Evolutionary conservation across 208 protist genomes (phyloP).

Genomic region (Trypanosoma theileri): DNA sequence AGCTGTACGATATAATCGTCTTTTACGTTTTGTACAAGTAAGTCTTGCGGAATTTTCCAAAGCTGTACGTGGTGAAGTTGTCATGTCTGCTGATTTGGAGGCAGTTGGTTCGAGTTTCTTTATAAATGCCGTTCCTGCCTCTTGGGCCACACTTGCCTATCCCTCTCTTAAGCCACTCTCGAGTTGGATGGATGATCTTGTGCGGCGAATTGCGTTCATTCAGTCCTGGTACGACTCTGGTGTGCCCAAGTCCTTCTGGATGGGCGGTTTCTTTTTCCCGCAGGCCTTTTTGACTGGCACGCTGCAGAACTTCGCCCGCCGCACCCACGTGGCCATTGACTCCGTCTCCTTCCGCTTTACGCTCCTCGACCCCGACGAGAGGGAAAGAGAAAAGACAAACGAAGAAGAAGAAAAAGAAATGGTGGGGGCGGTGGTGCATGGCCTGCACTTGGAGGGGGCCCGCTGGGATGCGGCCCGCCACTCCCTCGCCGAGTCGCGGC

Average conservation of each 20-base stretch:
- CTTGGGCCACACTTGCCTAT: slow-evolving; percentile 91
- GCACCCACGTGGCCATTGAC: slow-evolving; percentile 94
- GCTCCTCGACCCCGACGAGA: slow-evolving; percentile 37
- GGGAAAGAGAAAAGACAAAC: too few relatives aligned
- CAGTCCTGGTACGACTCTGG: slow-evolving; percentile 88
- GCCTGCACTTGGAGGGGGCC: slow-evolving; percentile 96
- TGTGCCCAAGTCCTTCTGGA: slow-evolving; percentile 90
- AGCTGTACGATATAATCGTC: slow-evolving; percentile 93
- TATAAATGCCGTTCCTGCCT: slow-evolving; percentile 93
- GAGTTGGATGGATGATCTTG: slow-evolving; percentile 96
- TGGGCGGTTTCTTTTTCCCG: slow-evolving; percentile 98
- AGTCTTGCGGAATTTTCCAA: slow-evolving; percentile 93
- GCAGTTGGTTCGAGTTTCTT: slow-evolving; percentile 94
- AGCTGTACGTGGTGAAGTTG: slow-evolving; percentile 94
- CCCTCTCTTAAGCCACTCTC: slow-evolving; percentile 96
- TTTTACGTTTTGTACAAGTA: slow-evolving; percentile 87
- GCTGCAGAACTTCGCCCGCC: slow-evolving; percentile 96
- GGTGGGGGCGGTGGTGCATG: slow-evolving; percentile 91
- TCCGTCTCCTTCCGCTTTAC: slow-evolving; percentile 94
- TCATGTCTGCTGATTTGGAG: slow-evolving; percentile 96
- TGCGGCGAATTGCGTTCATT: slow-evolving; percentile 89
- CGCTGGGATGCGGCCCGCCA: slow-evolving; percentile 85
- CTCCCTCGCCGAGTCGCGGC: slow-evolving; percentile 90
- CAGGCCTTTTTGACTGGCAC: slow-evolving; percentile 96
- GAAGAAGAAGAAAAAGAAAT: too few relatives aligned